Conservation (phyloP, 2,329 filamentous ascomycete genomes). For the Hymenoscyphus salicellus region DNA sequence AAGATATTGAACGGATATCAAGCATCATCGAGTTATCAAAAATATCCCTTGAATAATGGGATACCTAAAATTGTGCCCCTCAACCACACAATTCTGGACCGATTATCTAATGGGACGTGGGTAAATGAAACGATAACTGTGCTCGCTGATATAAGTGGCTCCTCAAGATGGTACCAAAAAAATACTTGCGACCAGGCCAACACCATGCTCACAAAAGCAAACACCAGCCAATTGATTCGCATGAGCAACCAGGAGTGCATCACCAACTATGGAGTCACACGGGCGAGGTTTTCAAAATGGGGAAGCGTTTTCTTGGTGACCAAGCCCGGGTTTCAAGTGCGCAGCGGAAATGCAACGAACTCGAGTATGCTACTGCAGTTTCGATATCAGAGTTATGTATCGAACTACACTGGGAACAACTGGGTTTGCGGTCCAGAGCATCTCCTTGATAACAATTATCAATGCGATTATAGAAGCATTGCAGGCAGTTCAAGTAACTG, state of each 20-base stretch:
- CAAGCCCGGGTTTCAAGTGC: constrained; percentile 5
- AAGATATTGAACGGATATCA: not conserved
- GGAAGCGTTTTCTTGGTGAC: constrained; percentile 26
- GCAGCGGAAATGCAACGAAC: constrained; percentile 8
- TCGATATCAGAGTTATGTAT: constrained; percentile 20
- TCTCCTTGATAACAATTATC: constrained; percentile 19
- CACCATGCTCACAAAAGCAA: constrained; percentile 13
- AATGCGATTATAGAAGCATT: constrained; percentile 22
- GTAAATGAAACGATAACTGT: no score
- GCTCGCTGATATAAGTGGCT: no score
- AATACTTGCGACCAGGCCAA: constrained; percentile 13
- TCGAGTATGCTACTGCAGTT: constrained; percentile 22
- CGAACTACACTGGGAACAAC: constrained; percentile 24
- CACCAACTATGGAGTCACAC: constrained; percentile 21
- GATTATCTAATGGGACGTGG: no score
- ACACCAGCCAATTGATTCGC: constrained; percentile 11
- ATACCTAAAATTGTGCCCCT: not conserved
- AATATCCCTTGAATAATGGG: no score
- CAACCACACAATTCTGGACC: not conserved
- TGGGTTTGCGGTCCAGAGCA: constrained; percentile 26
- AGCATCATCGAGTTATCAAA: not conserved
- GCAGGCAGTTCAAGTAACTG: constrained; percentile 19
- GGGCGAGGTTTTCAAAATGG: constrained; percentile 13
- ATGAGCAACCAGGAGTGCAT: constrained; percentile 25
- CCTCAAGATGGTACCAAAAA: constrained; percentile 6